These are phyloP conservation scores for Kockiozyma suomiensis DNA, from an alignment of 805 yeast species.

Conservation along the genomic window DNA sequence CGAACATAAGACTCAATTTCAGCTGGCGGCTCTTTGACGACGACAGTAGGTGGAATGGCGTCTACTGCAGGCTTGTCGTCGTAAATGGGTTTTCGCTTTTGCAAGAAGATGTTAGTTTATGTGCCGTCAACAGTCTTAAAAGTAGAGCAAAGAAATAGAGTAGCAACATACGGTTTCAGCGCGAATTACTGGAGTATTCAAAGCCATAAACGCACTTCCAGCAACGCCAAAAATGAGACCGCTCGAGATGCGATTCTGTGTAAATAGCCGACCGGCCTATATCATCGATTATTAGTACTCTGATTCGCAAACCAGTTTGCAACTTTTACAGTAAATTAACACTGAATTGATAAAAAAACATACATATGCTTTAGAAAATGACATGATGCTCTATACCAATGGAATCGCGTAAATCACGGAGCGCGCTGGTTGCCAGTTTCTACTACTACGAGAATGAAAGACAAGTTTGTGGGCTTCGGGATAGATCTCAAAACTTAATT, in stretches of 20 bases:
- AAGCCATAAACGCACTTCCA: background rate
- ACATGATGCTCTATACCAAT: background rate
- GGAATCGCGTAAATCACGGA: background rate
- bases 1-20: constrained; percentile 19
- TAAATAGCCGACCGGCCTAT: constrained; percentile 5
- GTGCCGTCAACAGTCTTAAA: background rate
- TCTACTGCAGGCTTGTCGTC: constrained; percentile 37
- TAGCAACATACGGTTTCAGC: constrained; percentile 17
- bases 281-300: background rate
- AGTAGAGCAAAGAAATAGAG: background rate
- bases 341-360: background rate
- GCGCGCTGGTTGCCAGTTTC: background rate
- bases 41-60: constrained; percentile 17
- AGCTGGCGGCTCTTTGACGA: constrained; percentile 31
- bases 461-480: background rate
- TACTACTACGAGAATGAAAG: background rate
- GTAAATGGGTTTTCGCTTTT: constrained; percentile 42
- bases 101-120: background rate
- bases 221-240: constrained; percentile 7
- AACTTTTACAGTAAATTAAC: too few relatives aligned
- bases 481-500: background rate
- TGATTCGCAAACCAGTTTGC: background rate
- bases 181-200: background rate
- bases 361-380: constrained; percentile 7
- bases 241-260: constrained; percentile 6